Evolutionary conservation across 345 rosid species (phyloP).

Genomic region (Moringa oleifera): DNA sequence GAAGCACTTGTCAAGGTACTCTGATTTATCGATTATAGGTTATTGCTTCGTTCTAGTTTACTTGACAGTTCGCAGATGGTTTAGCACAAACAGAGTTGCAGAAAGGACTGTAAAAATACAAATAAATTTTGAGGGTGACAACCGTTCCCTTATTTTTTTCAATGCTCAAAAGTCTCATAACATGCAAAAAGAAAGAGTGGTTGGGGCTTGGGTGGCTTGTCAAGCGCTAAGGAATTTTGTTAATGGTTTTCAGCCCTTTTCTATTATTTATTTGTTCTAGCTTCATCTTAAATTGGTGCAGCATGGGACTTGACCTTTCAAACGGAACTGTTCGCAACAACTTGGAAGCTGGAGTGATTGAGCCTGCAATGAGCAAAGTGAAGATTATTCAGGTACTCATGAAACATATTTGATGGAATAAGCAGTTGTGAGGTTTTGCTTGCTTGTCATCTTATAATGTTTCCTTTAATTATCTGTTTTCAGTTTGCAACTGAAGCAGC

Average conservation of each 20-base stretch:
- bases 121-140: not conserved
- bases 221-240: not conserved
- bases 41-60: not conserved
- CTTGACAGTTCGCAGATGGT: not conserved
- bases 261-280: not conserved
- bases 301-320: slow-evolving; percentile 91
- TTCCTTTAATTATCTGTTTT: not conserved
- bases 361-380: slow-evolving; percentile 99
- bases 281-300: slow-evolving; percentile 28
- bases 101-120: not conserved
- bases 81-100: not conserved
- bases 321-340: slow-evolving; percentile 85
- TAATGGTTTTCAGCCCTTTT: not conserved
- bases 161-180: no score
- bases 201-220: no score
- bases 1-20: slow-evolving; percentile 80
- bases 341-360: slow-evolving; percentile 96
- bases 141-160: no score
- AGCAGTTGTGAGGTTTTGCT: not conserved
- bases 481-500: slow-evolving; percentile 99
- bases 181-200: no score
- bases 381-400: slow-evolving; percentile 85
- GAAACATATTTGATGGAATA: not conserved
- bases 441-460: no score
- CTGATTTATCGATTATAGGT: not conserved